Base-by-base conservation (phyloP, 176 grass and related monocot species). In the Coix lacrymajobi region DNA sequence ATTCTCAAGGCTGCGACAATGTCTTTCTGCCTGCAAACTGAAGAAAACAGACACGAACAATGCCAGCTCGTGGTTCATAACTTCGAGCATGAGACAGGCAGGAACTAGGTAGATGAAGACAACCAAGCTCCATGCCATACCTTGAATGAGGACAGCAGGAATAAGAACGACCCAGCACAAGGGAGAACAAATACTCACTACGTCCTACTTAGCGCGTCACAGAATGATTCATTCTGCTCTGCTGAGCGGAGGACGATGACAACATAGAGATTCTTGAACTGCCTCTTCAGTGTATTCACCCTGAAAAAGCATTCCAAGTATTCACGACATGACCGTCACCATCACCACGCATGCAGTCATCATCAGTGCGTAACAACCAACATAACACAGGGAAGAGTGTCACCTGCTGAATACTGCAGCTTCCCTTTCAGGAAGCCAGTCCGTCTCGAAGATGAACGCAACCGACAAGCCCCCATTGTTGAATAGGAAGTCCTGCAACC, bases 1-100 rank as follows among this genome's bases (percentile, higher is more conserved):
- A 61, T 69, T 62, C 83, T 95, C 87, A 93, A 87, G 72, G 86
- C 86, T 79, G 89, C 64, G 63, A 69, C 20, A 30, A 86, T 90
- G 86, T 93, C 87, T 84, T 91, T 87, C 82, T 91, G 81, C 79
- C 84, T 98, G 61, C 92, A 95, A 45, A 92, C 96, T 98, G 77
- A 52, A 75, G 22, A 31, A 81, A 56, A 29, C 28, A 86, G 44
- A 69, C 71, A 33, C 38, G 48, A 39, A 48, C 4, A 49, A 66
- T 64, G 73, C 76, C 38, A 89, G 28, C 61, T 80, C 76, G 34
- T 3, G 58, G 51, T 22, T 14, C 22, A 66, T 61, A 48, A 86
- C 15, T 33, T 36, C n/a, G 83, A 80, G 33, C 49, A 64, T 19
- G 63, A 89, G 38, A 6, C 2, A 62, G 13, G 66, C n/a, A n/a